Evolutionary conservation across 768 basidiomycete species (phyloP), one percentile per base, ranked within the genome.

Genomic region (Coprinopsis sp.): DNA sequence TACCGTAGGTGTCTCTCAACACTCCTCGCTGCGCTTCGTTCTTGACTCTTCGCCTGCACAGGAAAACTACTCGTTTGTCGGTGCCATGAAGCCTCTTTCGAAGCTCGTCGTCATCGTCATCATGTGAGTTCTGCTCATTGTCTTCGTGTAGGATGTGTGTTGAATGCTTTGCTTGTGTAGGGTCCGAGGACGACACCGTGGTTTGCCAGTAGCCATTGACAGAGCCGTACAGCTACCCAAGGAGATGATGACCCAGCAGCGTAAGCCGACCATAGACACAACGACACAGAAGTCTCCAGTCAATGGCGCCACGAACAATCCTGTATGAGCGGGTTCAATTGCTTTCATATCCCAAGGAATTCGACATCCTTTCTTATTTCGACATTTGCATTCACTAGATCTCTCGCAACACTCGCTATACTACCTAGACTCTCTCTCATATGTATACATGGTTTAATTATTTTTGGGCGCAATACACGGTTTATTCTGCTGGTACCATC

Each of bases 181-280:
- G 74, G 64, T 91, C 31, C 78, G 87, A 37, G 85, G 86, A 0
- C 68, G 85, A 12, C 86, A 88, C 62, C 72, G 86, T 54, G 86
- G 85, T 2, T 54, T 85, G 3, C 82, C 82, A 27, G 77, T 84
- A 10, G 82, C 82, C 2, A 73, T 86, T 14, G 82, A 84, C 63
- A 71, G 81, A 43, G 81, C 83, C 6, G 66, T 72, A 5, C 46
- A 68, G 25, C 56, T 71, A 1, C 71, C 71, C 3, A 60, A 43
- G n/a, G 71, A 72, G 25, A 54, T 71, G 43, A 52, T 62, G 1
- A 47, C 50, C 2, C 41, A 39, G 42, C 49, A n/a, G 40, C 24
- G 19, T 19, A 38, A 18, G 37, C n/a, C 22, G n/a, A n/a, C n/a
- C n/a, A n/a, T n/a, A n/a, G n/a, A n/a, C n/a, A n/a, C n/a, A n/a